Conservation (phyloP, 768 basidiomycete genomes). For the Pisolithus sp. region DNA sequence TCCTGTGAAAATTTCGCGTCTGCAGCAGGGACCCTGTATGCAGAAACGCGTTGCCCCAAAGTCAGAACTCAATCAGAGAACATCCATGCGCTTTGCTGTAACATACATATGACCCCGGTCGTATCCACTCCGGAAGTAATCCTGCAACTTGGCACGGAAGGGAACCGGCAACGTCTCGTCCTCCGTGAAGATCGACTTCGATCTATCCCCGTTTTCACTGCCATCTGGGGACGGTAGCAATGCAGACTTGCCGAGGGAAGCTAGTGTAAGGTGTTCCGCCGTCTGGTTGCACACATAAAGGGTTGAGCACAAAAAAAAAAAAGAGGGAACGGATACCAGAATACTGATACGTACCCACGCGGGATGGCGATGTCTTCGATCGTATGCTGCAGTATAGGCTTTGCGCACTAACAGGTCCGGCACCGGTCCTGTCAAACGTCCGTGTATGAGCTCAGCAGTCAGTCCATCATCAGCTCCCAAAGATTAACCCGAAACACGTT, state of each 20-base stretch:
- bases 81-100: neutral
- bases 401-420: conserved; percentile 71
- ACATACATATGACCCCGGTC: conserved; percentile 95
- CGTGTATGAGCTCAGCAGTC: neutral
- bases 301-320: neutral
- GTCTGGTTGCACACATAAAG: conserved; percentile 45
- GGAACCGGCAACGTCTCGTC: conserved; percentile 67
- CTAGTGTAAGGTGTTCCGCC: conserved; percentile 86
- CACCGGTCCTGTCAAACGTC: conserved; percentile 57
- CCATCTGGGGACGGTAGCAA: conserved; percentile 27
- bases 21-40: conserved; percentile 83
- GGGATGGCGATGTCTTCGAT: conserved; percentile 84
- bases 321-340: neutral
- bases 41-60: neutral
- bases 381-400: conserved; percentile 88
- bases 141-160: conserved; percentile 80
- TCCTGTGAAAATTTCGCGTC: conserved; percentile 89
- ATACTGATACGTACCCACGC: conserved; percentile 64
- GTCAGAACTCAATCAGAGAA: neutral
- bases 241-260: conserved; percentile 55
- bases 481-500: no score
- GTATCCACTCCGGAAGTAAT: conserved; percentile 91
- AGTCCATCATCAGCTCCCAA: neutral
- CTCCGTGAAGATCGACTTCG: conserved; percentile 75
- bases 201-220: conserved; percentile 54